Evolutionary conservation across 2,329 filamentous ascomycete species (phyloP), one percentile per base, ranked within the genome.

Genomic region (Decorospora gaudefroyi): DNA sequence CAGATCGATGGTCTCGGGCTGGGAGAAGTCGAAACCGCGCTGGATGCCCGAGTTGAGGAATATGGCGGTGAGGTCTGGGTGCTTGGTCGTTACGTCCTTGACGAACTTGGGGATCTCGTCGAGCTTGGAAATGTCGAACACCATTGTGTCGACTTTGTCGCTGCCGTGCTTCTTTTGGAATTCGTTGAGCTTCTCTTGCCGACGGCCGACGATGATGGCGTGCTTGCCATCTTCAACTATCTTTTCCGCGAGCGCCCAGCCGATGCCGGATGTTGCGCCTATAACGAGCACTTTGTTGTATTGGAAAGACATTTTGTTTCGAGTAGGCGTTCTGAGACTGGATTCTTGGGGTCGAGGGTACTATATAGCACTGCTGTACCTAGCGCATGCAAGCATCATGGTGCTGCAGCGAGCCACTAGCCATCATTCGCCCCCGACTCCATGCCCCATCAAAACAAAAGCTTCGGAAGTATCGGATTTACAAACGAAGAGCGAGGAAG

Each of bases 31-130:
- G 46, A 78, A 72, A 7, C 67, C 67, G 6, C 76, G 69, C 59
- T 80, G 78, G 21, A 80, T 75, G n/a, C 78, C 78, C 1, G 76
- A 74, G 62, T 80, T 80, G 34, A 80, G 58, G 44, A 80, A 70
- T n/a, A 80, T 61, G 44, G 72, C 75, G 55, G 80, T 78, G 2
- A 81, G 62, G 46, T 79, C 77, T 0, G 77, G 72, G 48, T 80
- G 74, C 39, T 70, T 68, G 19, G 58, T 61, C 13, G 69, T 74
- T 25, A 76, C 59, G 11, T 71, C 65, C 15, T 65, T 60, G 3
- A 68, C 74, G 46, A 78, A 78, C 6, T 65, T 57, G 3, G 75
- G 71, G 15, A 80, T 78, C 28, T 73, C 57, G 7, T 76, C 68
- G 4, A 80, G 65, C 28, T 78, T 62, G 22, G 73, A 76, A 42